Evolutionary conservation across 306 rosid species (phyloP), one percentile per base, ranked within the genome.

Genomic region (Dalbergia cultrata): DNA sequence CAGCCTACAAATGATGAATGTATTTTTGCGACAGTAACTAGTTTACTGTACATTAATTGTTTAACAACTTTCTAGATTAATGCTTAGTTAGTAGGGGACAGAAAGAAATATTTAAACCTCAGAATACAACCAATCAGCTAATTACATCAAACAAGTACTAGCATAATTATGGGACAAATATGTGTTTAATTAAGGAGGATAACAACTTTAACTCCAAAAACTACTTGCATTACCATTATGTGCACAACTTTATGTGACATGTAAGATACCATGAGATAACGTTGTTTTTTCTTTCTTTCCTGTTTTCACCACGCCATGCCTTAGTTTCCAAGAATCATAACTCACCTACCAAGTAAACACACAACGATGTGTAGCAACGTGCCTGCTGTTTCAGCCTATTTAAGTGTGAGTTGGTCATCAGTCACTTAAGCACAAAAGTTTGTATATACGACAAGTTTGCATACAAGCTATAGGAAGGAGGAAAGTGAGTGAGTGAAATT

Each of bases 321-420:
- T 92, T 88, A 83, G 61, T 54, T 75, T 61, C 61, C 64, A 89
- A 83, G 88, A 77, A 56, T 85, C 49, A 56, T 65, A 68, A 65
- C 77, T 87, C 88, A 93, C 97, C 97, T 91, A 35, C 84, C 74
- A 72, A 70, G 72, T 41, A 82, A 91, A 82, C 88, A 88, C 88
- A 88, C 81, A 90, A 89, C 88, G 71, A 74, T 56, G 6, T 82
- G n/a, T 82, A 85, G 80, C 97, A 62, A 71, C 69, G 80, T 49
- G 10, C 58, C 69, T 52, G 41, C 73, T 59, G 35, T 77, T 12
- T 70, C 70, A 64, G 45, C 58, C 85, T 89, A 85, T 93, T 88
- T 86, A 90, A 86, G 84, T 63, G 37, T 78, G 86, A 35, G 80
- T 80, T 88, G 83, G 83, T 76, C n/a, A 60, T 85, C 50, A 44